A percentile compares a stretch with the other conserved stretches of the same genome.
These are phyloP conservation scores for Desmodesmus armatus DNA, from an alignment of 139 green algal genomes.

Conservation along the genomic window DNA sequence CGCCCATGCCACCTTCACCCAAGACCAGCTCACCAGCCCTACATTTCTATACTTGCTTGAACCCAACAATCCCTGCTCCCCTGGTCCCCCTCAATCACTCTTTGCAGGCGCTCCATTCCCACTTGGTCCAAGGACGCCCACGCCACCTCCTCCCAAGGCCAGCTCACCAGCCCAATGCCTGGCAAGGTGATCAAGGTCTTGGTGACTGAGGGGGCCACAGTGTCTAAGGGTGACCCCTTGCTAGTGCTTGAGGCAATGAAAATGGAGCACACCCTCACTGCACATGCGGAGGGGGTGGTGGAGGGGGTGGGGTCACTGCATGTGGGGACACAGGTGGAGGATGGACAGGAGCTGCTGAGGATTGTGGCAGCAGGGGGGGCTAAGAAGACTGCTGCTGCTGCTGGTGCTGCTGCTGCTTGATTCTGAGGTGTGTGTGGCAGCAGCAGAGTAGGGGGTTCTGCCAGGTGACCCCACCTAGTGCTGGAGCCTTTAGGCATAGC, in stretches of 20 bases:
- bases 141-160: slow-evolving; percentile 34
- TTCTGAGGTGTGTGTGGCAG: no score
- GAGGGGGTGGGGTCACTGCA: slow-evolving; percentile 10
- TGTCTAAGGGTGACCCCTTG: neutral
- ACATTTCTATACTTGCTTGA: slow-evolving; percentile 26
- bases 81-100: no score
- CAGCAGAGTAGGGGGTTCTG: no score
- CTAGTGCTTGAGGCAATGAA: slow-evolving; percentile 78
- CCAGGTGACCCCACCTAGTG: neutral
- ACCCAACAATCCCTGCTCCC: neutral
- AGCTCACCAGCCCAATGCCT: slow-evolving; percentile 78
- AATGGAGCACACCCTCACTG: slow-evolving; percentile 73
- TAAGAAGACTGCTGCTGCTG: neutral
- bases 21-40: slow-evolving; percentile 64
- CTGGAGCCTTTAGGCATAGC: no score
- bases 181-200: slow-evolving; percentile 72
- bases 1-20: slow-evolving; percentile 7
- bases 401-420: slow-evolving; percentile 16
- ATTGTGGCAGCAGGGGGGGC: slow-evolving; percentile 7
- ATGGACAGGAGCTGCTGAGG: slow-evolving; percentile 55
- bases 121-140: slow-evolving; percentile 54
- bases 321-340: slow-evolving; percentile 55
- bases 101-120: slow-evolving; percentile 53
- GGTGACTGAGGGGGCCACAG: slow-evolving; percentile 5
- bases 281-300: slow-evolving; percentile 49